Percentiles rank a stretch among this genome's conserved stretches.
Conservation (phyloP, 1,284 basidiomycete genomes). For the Cerioporus squamosus region DNA sequence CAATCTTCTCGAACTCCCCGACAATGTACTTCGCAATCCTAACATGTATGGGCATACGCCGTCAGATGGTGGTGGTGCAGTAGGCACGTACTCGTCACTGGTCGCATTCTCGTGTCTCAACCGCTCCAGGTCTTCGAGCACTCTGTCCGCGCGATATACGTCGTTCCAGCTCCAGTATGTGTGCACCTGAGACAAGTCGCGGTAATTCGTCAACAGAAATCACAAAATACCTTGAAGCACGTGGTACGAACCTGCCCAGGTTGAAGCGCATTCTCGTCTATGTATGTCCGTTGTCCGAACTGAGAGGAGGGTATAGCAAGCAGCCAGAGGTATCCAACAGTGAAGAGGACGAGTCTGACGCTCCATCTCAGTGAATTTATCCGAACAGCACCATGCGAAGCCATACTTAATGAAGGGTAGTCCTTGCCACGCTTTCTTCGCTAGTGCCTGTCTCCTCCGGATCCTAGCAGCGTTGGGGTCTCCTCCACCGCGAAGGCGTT, state of each 20-base stretch:
- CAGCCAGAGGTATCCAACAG: conserved; percentile 78
- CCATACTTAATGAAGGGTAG: conserved; percentile 17
- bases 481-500: conserved; percentile 19
- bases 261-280: conserved; percentile 93
- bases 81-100: conserved; percentile 68
- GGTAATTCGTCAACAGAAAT: no score
- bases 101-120: conserved; percentile 68
- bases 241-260: conserved; percentile 73
- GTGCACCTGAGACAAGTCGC: conserved; percentile 61
- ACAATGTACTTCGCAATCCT: conserved; percentile 56
- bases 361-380: not conserved
- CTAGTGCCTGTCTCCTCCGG: conserved; percentile 42
- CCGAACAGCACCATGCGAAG: no score
- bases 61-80: not conserved
- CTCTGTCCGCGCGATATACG: conserved; percentile 82
- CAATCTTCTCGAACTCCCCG: conserved; percentile 68
- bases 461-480: conserved; percentile 43
- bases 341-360: conserved; percentile 57
- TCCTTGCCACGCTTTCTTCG: conserved; percentile 25
- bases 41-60: not conserved
- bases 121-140: conserved; percentile 70
- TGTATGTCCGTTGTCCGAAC: conserved; percentile 75
- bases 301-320: conserved; percentile 65
- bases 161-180: conserved; percentile 90
- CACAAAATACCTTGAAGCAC: no score